phyloP scores from a whole-genome alignment of 192 early-diverging fungal species.

The Backusella tarrabulga region DNA sequence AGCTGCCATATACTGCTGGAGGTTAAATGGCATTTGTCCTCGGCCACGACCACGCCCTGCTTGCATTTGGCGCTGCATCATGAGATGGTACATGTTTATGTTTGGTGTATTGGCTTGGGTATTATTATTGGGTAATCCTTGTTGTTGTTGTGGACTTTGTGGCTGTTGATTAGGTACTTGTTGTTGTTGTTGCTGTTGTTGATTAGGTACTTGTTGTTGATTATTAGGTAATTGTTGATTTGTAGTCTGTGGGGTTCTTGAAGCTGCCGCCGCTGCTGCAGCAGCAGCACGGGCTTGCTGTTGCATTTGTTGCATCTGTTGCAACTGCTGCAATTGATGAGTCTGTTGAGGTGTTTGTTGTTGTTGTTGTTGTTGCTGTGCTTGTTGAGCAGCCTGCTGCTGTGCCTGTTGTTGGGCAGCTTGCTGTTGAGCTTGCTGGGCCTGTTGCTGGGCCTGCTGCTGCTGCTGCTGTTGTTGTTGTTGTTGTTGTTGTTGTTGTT shows the following conservation, averaged over 20 bases:
- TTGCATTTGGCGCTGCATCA: constrained; percentile 18
- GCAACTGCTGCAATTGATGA: not conserved
- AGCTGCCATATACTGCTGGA: constrained; percentile 9
- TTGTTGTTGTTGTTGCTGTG: not conserved
- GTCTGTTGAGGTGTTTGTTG: not conserved
- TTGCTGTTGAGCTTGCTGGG: not conserved
- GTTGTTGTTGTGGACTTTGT: not conserved
- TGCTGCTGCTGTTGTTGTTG: not conserved
- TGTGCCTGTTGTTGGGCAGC: not conserved
- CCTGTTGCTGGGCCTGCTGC: not conserved
- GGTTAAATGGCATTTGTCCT: constrained; percentile 16
- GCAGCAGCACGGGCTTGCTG: not conserved
- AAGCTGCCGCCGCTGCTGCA: not conserved
- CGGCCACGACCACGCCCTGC: constrained; percentile 23
- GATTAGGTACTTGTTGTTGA: not conserved
- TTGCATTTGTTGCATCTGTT: constrained; percentile 7
- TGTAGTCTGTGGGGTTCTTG: not conserved
- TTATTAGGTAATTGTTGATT: constrained; percentile 1
- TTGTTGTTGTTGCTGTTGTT: not conserved
- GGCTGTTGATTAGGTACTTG: not conserved
- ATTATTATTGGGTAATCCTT: not conserved
- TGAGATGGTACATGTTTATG: not conserved
- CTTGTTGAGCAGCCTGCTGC: not conserved
- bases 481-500: not conserved
- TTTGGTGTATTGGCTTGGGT: not conserved